Conservation (phyloP, 805 yeast genomes). For the Metschnikowia amazonensis region DNA sequence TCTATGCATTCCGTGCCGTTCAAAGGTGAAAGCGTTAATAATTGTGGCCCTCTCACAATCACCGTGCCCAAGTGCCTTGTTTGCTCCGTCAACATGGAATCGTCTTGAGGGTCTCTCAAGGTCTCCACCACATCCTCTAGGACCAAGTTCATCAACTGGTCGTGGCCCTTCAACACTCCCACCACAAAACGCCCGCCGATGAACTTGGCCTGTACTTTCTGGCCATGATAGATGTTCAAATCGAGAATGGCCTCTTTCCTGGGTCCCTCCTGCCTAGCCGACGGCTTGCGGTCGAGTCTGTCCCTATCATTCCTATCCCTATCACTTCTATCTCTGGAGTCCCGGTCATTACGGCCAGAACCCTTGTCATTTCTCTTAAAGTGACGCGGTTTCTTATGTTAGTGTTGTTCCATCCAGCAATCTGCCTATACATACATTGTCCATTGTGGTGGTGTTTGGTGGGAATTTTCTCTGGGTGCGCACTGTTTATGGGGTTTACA, state of each 20-base stretch:
- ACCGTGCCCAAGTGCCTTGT: conserved; percentile 62
- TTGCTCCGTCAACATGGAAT: conserved; percentile 47
- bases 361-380: conserved; percentile 10
- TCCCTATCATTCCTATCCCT: neutral
- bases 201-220: conserved; percentile 70
- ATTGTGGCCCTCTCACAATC: conserved; percentile 80
- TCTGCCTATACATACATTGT: conserved; percentile 15
- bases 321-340: neutral
- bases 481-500: neutral
- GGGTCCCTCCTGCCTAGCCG: conserved; percentile 55
- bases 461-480: conserved; percentile 2
- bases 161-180: conserved; percentile 81
- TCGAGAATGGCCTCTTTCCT: conserved; percentile 88
- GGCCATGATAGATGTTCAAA: conserved; percentile 70
- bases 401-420: conserved; percentile 1
- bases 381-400: conserved; percentile 15
- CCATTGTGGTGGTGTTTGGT: conserved; percentile 11
- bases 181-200: conserved; percentile 82
- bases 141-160: conserved; percentile 75
- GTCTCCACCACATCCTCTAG: conserved; percentile 68
- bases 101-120: conserved; percentile 64
- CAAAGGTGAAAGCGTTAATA: conserved; percentile 69
- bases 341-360: neutral
- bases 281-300: conserved; percentile 10
- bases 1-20: conserved; percentile 68